Evolutionary conservation across 73 alveolate species (phyloP).

Genomic region (Uronychia setigera): DNA sequence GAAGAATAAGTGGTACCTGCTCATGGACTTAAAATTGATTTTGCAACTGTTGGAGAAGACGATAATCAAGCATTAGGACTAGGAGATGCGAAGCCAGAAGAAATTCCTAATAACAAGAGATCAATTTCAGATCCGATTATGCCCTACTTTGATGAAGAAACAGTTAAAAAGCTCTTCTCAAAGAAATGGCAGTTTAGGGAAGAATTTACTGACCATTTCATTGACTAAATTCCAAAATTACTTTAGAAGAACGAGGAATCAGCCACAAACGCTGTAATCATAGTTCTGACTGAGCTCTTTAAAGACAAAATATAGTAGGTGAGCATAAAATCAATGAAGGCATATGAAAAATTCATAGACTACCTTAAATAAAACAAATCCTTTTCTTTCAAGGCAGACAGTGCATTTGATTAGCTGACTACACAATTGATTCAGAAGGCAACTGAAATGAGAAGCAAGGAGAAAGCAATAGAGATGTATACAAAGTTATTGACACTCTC

Average conservation of each 20-base stretch:
- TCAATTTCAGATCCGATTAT: not conserved
- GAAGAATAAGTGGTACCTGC: constrained; percentile 56
- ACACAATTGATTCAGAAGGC: not conserved
- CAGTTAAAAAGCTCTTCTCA: not conserved
- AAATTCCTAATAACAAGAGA: not conserved
- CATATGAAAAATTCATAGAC: not conserved
- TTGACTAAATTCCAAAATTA: not conserved
- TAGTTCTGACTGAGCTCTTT: not conserved
- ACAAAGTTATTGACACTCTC: not conserved
- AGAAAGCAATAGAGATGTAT: not conserved
- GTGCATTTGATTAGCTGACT: not conserved
- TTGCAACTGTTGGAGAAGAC: constrained; percentile 34
- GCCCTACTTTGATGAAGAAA: not conserved
- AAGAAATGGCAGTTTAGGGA: constrained; percentile 1
- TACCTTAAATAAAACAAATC: not conserved
- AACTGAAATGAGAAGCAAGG: not conserved
- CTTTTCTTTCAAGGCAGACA: not conserved
- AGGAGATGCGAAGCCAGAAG: constrained; percentile 1
- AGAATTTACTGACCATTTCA: not conserved
- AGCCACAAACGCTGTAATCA: not conserved
- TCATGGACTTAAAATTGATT: constrained; percentile 36
- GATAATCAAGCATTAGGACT: constrained; percentile 5
- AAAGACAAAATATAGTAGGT: not conserved
- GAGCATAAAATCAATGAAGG: not conserved
- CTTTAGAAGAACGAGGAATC: not conserved